These are phyloP conservation scores for Verticillium isaacii DNA, from an alignment of 2,329 filamentous ascomycete species.

Conservation along the genomic window DNA sequence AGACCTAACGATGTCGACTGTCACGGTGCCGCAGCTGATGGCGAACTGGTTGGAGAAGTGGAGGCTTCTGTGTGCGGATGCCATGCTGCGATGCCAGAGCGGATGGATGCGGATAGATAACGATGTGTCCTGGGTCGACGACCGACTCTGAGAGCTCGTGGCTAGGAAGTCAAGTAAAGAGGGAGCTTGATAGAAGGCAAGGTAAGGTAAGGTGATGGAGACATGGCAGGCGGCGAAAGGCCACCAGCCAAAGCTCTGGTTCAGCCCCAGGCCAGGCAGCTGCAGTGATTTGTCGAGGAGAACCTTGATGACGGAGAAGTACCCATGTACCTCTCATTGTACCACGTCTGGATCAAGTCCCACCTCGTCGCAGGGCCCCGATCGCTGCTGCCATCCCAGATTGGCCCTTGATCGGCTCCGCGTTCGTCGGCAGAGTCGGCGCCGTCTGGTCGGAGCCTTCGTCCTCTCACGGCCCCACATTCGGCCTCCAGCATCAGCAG, in stretches of 20 bases:
- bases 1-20: slow-evolving; percentile 3
- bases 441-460: neutral
- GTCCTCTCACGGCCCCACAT: neutral
- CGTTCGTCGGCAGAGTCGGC: neutral
- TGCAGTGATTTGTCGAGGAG: neutral
- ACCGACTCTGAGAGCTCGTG: too few species aligned
- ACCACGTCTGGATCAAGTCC: neutral
- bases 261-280: neutral
- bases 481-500: neutral
- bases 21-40: slow-evolving; percentile 7
- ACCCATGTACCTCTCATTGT: neutral
- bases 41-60: slow-evolving; percentile 5
- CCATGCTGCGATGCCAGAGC: neutral
- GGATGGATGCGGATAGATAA: too few species aligned
- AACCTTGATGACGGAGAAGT: neutral
- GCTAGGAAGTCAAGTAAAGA: too few species aligned
- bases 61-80: neutral
- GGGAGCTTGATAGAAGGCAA: too few species aligned
- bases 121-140: too few species aligned
- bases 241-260: neutral
- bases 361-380: neutral
- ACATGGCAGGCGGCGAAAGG: too few species aligned
- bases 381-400: neutral
- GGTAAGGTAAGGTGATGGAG: too few species aligned
- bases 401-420: too few species aligned